phyloP scores from a whole-genome alignment of 257 asterid species.

The Thymus quinquecostatus region DNA sequence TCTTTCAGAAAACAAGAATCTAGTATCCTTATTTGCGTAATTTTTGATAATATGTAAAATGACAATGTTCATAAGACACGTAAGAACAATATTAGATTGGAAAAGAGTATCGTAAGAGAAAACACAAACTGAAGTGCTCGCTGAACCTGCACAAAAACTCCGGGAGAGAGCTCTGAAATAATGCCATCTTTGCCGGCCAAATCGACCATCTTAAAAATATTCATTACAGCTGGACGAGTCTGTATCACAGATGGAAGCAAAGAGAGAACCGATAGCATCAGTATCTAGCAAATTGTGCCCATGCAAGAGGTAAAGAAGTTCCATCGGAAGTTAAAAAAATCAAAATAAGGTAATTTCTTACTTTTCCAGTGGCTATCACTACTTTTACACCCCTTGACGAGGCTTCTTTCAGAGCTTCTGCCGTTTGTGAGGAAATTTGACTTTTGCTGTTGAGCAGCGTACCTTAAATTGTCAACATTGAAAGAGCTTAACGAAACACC shows the following conservation, averaged over 20 bases:
- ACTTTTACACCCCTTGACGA: slow-evolving; percentile 90
- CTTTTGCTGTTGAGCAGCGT: slow-evolving; percentile 98
- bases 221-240: slow-evolving; percentile 89
- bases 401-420: slow-evolving; percentile 86
- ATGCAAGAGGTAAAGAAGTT: slow-evolving; percentile 25
- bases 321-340: slow-evolving; percentile 9
- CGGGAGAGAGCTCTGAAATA: slow-evolving; percentile 80
- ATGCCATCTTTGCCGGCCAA: slow-evolving; percentile 85
- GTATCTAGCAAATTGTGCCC: slow-evolving; percentile 32
- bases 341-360: slow-evolving; percentile 39
- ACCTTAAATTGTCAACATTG: slow-evolving; percentile 48
- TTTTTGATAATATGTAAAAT: no score
- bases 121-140: slow-evolving; percentile 6
- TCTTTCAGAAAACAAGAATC: no score
- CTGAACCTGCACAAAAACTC: slow-evolving; percentile 89
- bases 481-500: slow-evolving; percentile 26
- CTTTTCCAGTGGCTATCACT: slow-evolving; percentile 98
- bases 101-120: slow-evolving; percentile 9
- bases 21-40: no score
- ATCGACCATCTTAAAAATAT: slow-evolving; percentile 65
- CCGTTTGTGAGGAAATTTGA: slow-evolving; percentile 69
- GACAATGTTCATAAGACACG: background rate
- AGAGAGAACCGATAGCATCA: slow-evolving; percentile 27
- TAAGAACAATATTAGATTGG: slow-evolving; percentile 21
- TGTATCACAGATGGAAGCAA: slow-evolving; percentile 41